Base-by-base conservation (phyloP, 257 asterid genomes). In the Salvia splendens region DNA sequence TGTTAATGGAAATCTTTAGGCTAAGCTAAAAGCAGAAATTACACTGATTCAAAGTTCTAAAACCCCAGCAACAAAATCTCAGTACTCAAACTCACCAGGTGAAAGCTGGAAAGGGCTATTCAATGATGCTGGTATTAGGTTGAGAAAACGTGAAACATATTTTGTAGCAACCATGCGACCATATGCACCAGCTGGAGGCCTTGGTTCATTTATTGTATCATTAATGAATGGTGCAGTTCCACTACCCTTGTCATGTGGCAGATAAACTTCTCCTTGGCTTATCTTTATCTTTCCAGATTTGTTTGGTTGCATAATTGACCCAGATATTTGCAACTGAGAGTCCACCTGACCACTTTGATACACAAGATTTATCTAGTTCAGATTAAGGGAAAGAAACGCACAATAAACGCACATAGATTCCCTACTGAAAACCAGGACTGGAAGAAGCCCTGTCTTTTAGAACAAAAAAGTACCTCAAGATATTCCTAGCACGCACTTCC, bases 211-310 rank as follows among this genome's bases (percentile, higher is more conserved):
- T 60, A 88, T 24, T 52, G 80, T 45, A 43, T 83, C 88, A 77
- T 83, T 81, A 57, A 67, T 85, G 64, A 93, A 80, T 66, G 99
- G 82, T 58, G 89, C 83, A 75, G 86, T 82, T 77, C 96, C 99
- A 78, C 89, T 83, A 33, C 97, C 95, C 86, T 88, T 94, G 78
- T 94, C 99, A 33, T 94, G 99, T 54, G 97, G 97, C 61, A 94
- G 79, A 82, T 94, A 94, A 60, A 85, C 94, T 85, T 94, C 99
- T 67, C 99, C 99, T 55, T 87, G 99, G 81, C 99, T 88, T 77
- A 94, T 71, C 78, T 91, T 94, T 56, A 88, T 90, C 77, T 91
- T 91, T 59, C 99, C 99, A 28, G 97, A 90, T 75, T 91, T 85
- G 81, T 88, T 94, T 65, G 99, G 99, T 91, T 91, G 96, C 89